Percentiles rank a stretch among this genome's conserved stretches.
phyloP scores from a whole-genome alignment of 2,329 filamentous ascomycete species.

The Penicillium sp. region DNA sequence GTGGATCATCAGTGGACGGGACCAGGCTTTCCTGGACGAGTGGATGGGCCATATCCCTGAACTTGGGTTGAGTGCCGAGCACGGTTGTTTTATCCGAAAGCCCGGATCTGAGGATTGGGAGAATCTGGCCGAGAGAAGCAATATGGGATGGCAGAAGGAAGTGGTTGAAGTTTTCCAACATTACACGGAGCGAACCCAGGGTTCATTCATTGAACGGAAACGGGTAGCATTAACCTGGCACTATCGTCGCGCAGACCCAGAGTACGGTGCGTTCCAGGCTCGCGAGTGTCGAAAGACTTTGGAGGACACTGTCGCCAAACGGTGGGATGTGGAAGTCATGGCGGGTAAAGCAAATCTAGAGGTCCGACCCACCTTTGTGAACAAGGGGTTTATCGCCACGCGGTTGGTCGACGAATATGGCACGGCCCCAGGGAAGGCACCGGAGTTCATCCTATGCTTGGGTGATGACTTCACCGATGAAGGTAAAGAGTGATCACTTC shows the following conservation, averaged over 20 bases:
- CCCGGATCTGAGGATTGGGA: conserved; percentile 77
- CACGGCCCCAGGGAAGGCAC: conserved; percentile 51
- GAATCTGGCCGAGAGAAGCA: conserved; percentile 78
- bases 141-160: conserved; percentile 91
- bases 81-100: conserved; percentile 89
- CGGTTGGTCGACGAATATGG: conserved; percentile 73
- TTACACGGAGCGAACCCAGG: conserved; percentile 82
- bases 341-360: conserved; percentile 94
- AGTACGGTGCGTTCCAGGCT: conserved; percentile 76
- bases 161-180: conserved; percentile 81
- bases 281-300: conserved; percentile 78
- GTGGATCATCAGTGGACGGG: conserved; percentile 97
- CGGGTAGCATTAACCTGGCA: conserved; percentile 96
- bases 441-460: conserved; percentile 85
- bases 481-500: conserved; percentile 56
- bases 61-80: conserved; percentile 92
- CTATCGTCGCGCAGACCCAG: conserved; percentile 85
- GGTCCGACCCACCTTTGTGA: conserved; percentile 93
- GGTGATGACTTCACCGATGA: conserved; percentile 98
- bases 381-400: conserved; percentile 94
- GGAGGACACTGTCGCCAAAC: conserved; percentile 69
- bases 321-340: conserved; percentile 95
- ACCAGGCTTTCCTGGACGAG: conserved; percentile 85
- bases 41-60: conserved; percentile 88
- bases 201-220: conserved; percentile 91